Conservation (phyloP, 768 basidiomycete genomes). For the Panaeolus papilionaceus region DNA sequence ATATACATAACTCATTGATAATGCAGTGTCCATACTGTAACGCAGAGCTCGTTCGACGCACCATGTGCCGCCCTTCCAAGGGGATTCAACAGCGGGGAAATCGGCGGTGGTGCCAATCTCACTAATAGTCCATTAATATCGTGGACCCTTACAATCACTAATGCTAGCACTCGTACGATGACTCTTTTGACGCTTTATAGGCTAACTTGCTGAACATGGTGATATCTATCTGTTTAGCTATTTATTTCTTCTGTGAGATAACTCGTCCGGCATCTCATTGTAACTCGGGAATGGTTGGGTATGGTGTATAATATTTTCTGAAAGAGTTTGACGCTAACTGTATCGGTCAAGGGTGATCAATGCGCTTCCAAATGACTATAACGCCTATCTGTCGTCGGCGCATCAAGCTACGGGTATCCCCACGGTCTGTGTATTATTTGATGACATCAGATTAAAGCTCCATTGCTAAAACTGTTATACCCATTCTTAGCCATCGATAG, state of each 20-base stretch:
- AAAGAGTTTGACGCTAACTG: not conserved
- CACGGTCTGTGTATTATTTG: slow-evolving; percentile 16
- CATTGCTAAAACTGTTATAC: not conserved
- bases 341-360: slow-evolving; percentile 40
- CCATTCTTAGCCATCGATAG: slow-evolving; percentile 31
- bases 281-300: slow-evolving; percentile 47
- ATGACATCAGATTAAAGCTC: not conserved
- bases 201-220: not conserved
- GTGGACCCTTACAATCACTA: slow-evolving; percentile 45
- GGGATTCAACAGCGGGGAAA: slow-evolving; percentile 47
- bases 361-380: slow-evolving; percentile 31
- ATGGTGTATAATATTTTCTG: slow-evolving; percentile 20
- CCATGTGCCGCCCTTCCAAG: slow-evolving; percentile 47
- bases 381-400: slow-evolving; percentile 34
- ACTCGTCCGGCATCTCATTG: slow-evolving; percentile 44
- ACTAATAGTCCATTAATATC: slow-evolving; percentile 23
- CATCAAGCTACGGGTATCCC: slow-evolving; percentile 33
- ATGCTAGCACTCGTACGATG: slow-evolving; percentile 33
- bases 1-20: not conserved
- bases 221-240: not conserved
- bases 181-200: not conserved
- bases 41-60: slow-evolving; percentile 40
- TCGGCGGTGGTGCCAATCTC: slow-evolving; percentile 30
- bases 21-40: slow-evolving; percentile 44
- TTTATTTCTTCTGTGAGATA: slow-evolving; percentile 41